phyloP scores from a whole-genome alignment of 202 grass and related monocot species.

The Dendrocalamus latiflorus region DNA sequence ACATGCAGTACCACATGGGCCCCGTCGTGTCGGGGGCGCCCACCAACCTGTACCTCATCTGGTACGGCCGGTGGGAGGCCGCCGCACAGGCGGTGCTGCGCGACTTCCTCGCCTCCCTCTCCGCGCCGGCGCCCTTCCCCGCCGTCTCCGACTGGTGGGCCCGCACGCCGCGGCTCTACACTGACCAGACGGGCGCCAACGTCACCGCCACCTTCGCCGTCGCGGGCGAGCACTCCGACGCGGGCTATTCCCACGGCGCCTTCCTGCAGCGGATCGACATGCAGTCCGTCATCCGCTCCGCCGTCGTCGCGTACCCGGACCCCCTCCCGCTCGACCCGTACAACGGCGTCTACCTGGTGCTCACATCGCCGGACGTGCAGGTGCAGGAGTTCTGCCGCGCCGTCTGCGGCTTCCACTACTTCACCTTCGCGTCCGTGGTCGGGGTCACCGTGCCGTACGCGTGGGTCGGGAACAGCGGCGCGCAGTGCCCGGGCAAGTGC shows the following conservation, averaged over 20 bases:
- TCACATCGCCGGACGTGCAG: constrained; percentile 69
- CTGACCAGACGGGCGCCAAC: constrained; percentile 69
- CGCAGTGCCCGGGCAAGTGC: constrained; percentile 75
- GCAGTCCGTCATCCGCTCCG: constrained; percentile 67
- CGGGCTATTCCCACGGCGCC: constrained; percentile 62
- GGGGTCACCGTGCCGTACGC: constrained; percentile 74
- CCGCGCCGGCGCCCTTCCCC: constrained; percentile 32
- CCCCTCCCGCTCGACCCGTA: constrained; percentile 63
- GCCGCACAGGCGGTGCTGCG: constrained; percentile 55
- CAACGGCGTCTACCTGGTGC: constrained; percentile 66
- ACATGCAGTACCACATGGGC: constrained; percentile 89
- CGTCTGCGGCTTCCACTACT: constrained; percentile 85
- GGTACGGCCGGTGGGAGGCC: constrained; percentile 80
- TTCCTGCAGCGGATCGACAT: constrained; percentile 53
- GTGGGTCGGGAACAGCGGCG: constrained; percentile 74
- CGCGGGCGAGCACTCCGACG: constrained; percentile 59
- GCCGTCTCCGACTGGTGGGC: constrained; percentile 78
- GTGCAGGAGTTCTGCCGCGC: constrained; percentile 82
- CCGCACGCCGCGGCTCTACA: constrained; percentile 53
- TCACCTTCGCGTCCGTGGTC: constrained; percentile 66
- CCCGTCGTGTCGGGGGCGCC: constrained; percentile 55
- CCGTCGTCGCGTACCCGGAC: constrained; percentile 46
- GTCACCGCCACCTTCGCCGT: constrained; percentile 52
- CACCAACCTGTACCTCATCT: constrained; percentile 82
- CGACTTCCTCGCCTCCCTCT: constrained; percentile 82